Evolutionary conservation across 148 eudicot species (phyloP).

Genomic region (Limonium bicolor): DNA sequence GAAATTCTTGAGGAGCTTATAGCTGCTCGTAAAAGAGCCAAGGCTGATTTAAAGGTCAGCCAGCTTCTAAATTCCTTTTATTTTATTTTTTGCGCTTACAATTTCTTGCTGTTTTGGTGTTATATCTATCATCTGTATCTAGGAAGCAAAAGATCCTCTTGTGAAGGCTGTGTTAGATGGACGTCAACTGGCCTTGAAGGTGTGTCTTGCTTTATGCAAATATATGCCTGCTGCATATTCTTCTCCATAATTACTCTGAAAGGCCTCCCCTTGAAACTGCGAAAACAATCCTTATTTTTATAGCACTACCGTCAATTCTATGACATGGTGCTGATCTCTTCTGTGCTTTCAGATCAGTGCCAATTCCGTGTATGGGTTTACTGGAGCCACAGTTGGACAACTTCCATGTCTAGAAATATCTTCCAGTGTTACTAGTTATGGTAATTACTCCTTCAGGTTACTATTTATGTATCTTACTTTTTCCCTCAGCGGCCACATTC

Average conservation of each 20-base stretch:
- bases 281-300: no score
- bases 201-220: slow-evolving; percentile 3
- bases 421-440: slow-evolving; percentile 98
- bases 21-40: slow-evolving; percentile 94
- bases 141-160: slow-evolving; percentile 99
- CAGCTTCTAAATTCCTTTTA: not conserved
- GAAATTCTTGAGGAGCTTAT: slow-evolving; percentile 98
- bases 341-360: slow-evolving; percentile 77
- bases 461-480: not conserved
- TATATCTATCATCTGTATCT: slow-evolving; percentile 8
- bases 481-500: not conserved
- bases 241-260: not conserved
- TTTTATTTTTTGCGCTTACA: not conserved
- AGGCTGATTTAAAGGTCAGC: slow-evolving; percentile 84
- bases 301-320: no score
- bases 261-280: no score
- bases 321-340: slow-evolving; percentile 4
- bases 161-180: slow-evolving; percentile 97
- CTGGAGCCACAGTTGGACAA: slow-evolving; percentile 95
- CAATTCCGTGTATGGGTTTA: slow-evolving; percentile 98
- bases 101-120: not conserved
- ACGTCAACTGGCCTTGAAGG: slow-evolving; percentile 98
- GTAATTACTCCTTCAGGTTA: slow-evolving; percentile 21
- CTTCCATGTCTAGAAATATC: slow-evolving; percentile 95
- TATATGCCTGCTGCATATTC: not conserved